Percentiles rank a stretch among this genome's conserved stretches.
These are phyloP conservation scores for Pyrenochaeta sp. DNA, from an alignment of 2,329 filamentous ascomycete genomes.

Conservation along the genomic window DNA sequence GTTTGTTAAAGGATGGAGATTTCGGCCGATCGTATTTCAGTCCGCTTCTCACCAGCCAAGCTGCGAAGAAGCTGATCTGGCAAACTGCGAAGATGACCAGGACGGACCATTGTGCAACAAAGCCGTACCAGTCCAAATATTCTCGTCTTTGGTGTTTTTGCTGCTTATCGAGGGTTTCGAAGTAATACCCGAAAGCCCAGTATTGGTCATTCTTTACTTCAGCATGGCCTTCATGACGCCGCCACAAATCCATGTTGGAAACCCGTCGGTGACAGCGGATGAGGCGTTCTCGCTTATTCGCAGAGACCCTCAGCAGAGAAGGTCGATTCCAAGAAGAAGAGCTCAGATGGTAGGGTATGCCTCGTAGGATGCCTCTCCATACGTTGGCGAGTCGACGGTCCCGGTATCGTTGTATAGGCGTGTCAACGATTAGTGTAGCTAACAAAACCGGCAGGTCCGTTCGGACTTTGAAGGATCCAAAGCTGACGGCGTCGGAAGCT, in stretches of 20 bases:
- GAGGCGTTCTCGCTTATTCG: not conserved
- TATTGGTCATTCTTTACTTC: conserved; percentile 36
- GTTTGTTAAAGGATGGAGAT: conserved; percentile 53
- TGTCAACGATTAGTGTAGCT: conserved; percentile 15
- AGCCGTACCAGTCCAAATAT: conserved; percentile 63
- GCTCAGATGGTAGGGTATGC: not conserved
- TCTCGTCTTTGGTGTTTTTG: conserved; percentile 61
- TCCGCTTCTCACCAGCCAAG: conserved; percentile 41
- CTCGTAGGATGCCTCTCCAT: not conserved
- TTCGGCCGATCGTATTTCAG: conserved; percentile 48
- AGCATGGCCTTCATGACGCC: conserved; percentile 33
- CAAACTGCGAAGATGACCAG: conserved; percentile 56
- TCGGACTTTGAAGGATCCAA: conserved; percentile 11
- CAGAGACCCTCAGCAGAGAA: not conserved
- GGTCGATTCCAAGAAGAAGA: not conserved
- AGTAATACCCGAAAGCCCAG: conserved; percentile 59
- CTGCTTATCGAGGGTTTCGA: conserved; percentile 59
- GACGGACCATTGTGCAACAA: conserved; percentile 64
- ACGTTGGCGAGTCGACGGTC: not conserved
- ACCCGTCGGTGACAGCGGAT: not conserved
- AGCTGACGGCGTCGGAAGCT: conserved; percentile 10
- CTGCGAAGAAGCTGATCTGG: conserved; percentile 50
- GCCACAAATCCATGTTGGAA: conserved; percentile 24
- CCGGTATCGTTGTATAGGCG: not conserved
- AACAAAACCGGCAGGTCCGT: conserved; percentile 15